Base-by-base conservation (phyloP, 2,329 filamentous ascomycete genomes). In the Hypomyces rosellus region DNA sequence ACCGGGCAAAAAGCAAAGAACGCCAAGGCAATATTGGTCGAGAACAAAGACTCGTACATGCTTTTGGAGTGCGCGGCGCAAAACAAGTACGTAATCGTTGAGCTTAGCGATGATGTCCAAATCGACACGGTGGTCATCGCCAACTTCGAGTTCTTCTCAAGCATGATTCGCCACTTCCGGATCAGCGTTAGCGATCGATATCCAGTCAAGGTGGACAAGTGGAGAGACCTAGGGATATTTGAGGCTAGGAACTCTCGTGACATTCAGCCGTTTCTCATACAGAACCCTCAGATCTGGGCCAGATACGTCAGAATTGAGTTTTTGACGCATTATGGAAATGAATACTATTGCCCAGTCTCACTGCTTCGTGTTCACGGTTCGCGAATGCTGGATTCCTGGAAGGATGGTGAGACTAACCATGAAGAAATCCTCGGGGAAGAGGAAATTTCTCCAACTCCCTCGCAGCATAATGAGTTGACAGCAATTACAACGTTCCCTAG, bases 31-130 rank as follows among this genome's bases (percentile, higher is more conserved):
- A 86, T 99, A 13, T 71, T 99, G 39, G 84, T 95, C 39, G 93
- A 99, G 73, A 96, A 96, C 71, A 97, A 97, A 71, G 93, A 99
- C 69, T 92, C 89, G 57, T 99, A 99, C 68, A 96, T 99, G 89
- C 78, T 97, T 42, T 88, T 96, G 57, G 88, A 92, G 65, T 99
- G 93, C 69, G 83, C 84, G 5, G 84, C 84, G 16, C 75, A 85
- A 59, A 92, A 95, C 72, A 97, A 97, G 68, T 96, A 95, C 64
- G 77, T 97, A 55, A 91, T 97, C 53, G 82, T 99, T 53, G 93
- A 99, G 69, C 76, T 99, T 30, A 97, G 89, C 67, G 89, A 95
- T 62, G 81, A 85, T 50, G 82, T 85, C 50, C 77, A 95, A 41
- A 87, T 99, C 52, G 93, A 99, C 65, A 99, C 93, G 0, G 77